Conservation (phyloP, 768 basidiomycete species). For the Serendipita sp. region DNA sequence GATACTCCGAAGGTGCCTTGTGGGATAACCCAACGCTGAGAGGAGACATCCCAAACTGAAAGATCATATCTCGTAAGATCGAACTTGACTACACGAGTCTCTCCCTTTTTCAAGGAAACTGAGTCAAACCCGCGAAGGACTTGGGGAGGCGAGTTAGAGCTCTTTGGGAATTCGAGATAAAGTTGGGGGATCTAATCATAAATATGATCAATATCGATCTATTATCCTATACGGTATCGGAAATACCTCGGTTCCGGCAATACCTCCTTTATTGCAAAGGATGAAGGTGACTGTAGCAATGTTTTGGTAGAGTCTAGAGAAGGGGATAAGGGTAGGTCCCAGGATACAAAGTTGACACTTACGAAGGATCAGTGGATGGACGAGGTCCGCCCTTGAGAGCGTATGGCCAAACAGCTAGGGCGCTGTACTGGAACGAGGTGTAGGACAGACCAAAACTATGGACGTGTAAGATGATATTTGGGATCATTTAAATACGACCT, state of each 20-base stretch:
- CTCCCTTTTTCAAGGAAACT: slow-evolving; percentile 9
- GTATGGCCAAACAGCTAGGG: neutral
- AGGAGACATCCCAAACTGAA: slow-evolving; percentile 27
- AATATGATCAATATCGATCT: neutral
- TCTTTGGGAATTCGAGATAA: slow-evolving; percentile 13
- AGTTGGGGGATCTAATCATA: slow-evolving; percentile 11
- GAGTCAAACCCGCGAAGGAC: slow-evolving; percentile 15
- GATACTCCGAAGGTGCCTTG: slow-evolving; percentile 27
- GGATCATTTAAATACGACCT: neutral
- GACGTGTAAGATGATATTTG: neutral
- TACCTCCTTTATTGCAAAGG: slow-evolving; percentile 1
- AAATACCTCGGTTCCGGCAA: slow-evolving; percentile 3
- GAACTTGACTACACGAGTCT: slow-evolving; percentile 4
- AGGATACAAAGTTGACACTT: neutral
- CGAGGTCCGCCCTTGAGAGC: neutral
- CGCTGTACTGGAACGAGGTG: slow-evolving; percentile 1
- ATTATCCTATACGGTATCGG: neutral
- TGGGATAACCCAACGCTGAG: slow-evolving; percentile 36
- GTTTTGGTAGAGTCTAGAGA: neutral
- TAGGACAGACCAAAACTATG: slow-evolving; percentile 4
- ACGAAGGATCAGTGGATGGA: neutral
- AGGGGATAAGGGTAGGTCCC: neutral
- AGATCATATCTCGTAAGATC: slow-evolving; percentile 35
- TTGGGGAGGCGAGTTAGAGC: slow-evolving; percentile 10
- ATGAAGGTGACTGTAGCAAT: slow-evolving; percentile 2